Evolutionary conservation across 257 asterid genomes (phyloP).

Genomic region (Jaltomata sinuosa): DNA sequence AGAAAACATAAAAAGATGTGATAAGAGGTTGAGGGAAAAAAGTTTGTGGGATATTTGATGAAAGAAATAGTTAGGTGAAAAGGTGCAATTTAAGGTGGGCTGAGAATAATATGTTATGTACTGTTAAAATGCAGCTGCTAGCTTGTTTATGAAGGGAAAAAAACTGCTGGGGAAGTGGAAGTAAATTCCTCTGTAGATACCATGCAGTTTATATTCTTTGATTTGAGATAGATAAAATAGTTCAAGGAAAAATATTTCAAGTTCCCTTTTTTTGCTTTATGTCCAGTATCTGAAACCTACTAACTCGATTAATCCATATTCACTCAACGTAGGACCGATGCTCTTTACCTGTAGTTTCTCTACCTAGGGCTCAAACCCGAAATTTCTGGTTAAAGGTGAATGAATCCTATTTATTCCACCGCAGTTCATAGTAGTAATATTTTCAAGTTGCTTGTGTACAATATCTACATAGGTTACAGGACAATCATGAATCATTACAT

Average conservation of each 20-base stretch:
- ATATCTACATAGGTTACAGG: background rate
- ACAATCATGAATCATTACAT: background rate
- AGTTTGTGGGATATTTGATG: background rate
- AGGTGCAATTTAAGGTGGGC: constrained; percentile 24
- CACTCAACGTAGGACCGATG: background rate
- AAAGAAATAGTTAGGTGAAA: background rate
- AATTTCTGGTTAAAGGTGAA: background rate
- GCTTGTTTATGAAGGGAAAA: constrained; percentile 35
- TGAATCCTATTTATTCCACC: background rate
- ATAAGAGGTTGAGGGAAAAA: background rate
- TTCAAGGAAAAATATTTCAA: background rate
- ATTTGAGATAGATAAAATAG: background rate
- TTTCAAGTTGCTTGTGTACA: background rate
- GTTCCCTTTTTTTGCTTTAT: background rate
- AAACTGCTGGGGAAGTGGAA: background rate
- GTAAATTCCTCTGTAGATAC: background rate
- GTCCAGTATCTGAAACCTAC: background rate
- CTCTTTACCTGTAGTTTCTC: background rate
- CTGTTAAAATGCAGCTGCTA: constrained; percentile 17
- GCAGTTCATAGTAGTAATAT: background rate
- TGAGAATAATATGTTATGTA: constrained; percentile 10
- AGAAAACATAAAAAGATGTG: background rate
- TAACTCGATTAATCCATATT: background rate
- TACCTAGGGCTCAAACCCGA: background rate
- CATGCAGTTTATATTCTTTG: background rate